Evolutionary conservation across 345 rosid species (phyloP).

Genomic region (Tarenaya hassleriana): DNA sequence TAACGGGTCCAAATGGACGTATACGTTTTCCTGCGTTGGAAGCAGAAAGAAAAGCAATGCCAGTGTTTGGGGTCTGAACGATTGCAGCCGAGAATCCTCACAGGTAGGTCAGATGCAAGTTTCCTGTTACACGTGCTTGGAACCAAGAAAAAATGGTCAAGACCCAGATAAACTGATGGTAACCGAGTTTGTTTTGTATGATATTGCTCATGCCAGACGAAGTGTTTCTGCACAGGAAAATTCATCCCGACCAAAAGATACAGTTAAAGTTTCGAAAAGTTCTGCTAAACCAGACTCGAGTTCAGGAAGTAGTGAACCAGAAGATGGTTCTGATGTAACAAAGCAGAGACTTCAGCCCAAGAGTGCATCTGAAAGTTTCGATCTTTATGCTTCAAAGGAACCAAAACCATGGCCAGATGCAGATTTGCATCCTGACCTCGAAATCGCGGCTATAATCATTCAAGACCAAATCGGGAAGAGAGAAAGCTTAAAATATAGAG

Average conservation of each 20-base stretch:
- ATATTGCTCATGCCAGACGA: constrained; percentile 55
- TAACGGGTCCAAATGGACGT: constrained; percentile 55
- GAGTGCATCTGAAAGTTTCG: constrained; percentile 26
- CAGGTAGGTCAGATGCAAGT: constrained; percentile 90
- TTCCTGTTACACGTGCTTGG: constrained; percentile 51
- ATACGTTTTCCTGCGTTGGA: constrained; percentile 65
- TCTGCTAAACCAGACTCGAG: constrained; percentile 31
- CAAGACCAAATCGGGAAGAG: constrained; percentile 63
- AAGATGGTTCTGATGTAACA: constrained; percentile 27
- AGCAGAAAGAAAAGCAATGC: constrained; percentile 63
- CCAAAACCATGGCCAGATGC: constrained; percentile 40
- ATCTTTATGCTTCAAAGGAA: constrained; percentile 37
- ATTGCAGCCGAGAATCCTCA: constrained; percentile 44
- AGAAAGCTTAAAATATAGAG: constrained; percentile 57
- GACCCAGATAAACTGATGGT: constrained; percentile 49
- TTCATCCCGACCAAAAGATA: constrained; percentile 26
- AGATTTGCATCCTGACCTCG: constrained; percentile 56
- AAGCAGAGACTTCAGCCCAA: constrained; percentile 32
- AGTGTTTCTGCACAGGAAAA: constrained; percentile 25
- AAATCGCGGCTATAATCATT: constrained; percentile 64
- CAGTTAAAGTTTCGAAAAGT: constrained; percentile 20
- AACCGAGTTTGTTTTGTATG: constrained; percentile 81
- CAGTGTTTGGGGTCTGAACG: constrained; percentile 28
- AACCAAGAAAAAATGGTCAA: constrained; percentile 39
- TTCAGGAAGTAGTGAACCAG: constrained; percentile 27